Evolutionary conservation across 1,284 basidiomycete genomes (phyloP).

Genomic region (Pyrrhoderma noxium): DNA sequence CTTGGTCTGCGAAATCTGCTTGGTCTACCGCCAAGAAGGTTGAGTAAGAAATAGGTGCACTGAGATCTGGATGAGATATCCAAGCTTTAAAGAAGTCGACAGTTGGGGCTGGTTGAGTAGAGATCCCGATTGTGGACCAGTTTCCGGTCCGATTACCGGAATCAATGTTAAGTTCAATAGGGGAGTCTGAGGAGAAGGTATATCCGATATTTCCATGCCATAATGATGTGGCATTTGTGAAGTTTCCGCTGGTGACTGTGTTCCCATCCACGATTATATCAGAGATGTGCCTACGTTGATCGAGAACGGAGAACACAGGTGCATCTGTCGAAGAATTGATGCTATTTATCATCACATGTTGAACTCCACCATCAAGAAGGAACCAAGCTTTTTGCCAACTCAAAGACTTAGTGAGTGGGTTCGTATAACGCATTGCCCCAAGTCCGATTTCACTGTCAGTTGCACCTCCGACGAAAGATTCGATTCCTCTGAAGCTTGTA

Average conservation of each 20-base stretch:
- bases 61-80: constrained; percentile 38
- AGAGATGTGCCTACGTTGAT: constrained; percentile 46
- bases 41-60: constrained; percentile 40
- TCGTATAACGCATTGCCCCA: constrained; percentile 55
- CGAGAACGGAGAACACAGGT: constrained; percentile 56
- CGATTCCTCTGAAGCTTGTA: constrained; percentile 36
- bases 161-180: constrained; percentile 38
- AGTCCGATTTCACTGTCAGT: constrained; percentile 48
- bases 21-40: constrained; percentile 43
- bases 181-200: constrained; percentile 26
- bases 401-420: constrained; percentile 48
- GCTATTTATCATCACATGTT: constrained; percentile 52
- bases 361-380: constrained; percentile 56
- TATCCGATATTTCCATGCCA: constrained; percentile 59
- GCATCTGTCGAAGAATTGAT: constrained; percentile 38
- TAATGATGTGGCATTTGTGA: constrained; percentile 33
- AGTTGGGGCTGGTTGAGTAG: constrained; percentile 40
- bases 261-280: constrained; percentile 38
- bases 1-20: constrained; percentile 28
- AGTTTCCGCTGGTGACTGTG: constrained; percentile 28
- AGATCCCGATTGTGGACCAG: constrained; percentile 62
- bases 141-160: constrained; percentile 44
- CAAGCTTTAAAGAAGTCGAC: constrained; percentile 58
- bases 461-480: constrained; percentile 56
- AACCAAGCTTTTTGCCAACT: constrained; percentile 66